Evolutionary conservation across 495 filamentous ascomycete genomes (phyloP).

Genomic region (Clavariopsis aquatica): DNA sequence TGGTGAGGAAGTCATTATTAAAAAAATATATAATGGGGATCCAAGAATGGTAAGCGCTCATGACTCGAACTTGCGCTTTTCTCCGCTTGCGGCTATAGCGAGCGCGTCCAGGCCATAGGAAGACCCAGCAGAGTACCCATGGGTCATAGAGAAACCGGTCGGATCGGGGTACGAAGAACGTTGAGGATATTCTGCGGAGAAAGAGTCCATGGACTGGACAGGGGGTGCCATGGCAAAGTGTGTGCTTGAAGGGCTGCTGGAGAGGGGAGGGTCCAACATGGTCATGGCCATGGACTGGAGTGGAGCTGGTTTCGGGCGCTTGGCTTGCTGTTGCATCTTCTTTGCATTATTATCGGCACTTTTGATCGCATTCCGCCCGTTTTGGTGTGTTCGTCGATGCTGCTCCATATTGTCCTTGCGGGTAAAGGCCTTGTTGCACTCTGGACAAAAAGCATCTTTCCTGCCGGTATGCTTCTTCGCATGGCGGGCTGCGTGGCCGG

Average conservation of each 20-base stretch:
- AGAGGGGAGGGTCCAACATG: slow-evolving; percentile 24
- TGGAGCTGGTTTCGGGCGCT: slow-evolving; percentile 28
- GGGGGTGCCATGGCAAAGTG: slow-evolving; percentile 27
- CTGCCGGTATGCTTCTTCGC: slow-evolving; percentile 96
- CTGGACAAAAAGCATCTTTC: slow-evolving; percentile 86
- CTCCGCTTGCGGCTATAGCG: slow-evolving; percentile 36
- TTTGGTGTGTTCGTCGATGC: slow-evolving; percentile 80
- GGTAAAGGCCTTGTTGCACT: slow-evolving; percentile 92
- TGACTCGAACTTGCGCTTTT: slow-evolving; percentile 39
- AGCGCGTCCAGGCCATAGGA: slow-evolving; percentile 40
- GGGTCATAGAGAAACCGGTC: slow-evolving; percentile 13
- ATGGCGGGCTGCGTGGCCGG: slow-evolving; percentile 92
- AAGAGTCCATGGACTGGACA: slow-evolving; percentile 28
- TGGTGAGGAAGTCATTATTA: background rate
- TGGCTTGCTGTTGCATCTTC: slow-evolving; percentile 32
- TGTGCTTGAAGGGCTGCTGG: slow-evolving; percentile 18
- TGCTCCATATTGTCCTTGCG: slow-evolving; percentile 99
- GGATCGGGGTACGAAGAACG: slow-evolving; percentile 33
- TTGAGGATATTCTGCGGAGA: slow-evolving; percentile 20
- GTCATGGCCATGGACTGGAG: slow-evolving; percentile 23
- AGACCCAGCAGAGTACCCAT: slow-evolving; percentile 20
- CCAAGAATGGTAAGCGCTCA: background rate
- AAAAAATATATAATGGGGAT: background rate
- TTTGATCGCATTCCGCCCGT: slow-evolving; percentile 40
- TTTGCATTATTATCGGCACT: slow-evolving; percentile 25